A percentile compares a stretch with the other conserved stretches of the same genome.
Evolutionary conservation across 441 rosid genomes (phyloP).

Genomic region (Dalechampia spathulata): DNA sequence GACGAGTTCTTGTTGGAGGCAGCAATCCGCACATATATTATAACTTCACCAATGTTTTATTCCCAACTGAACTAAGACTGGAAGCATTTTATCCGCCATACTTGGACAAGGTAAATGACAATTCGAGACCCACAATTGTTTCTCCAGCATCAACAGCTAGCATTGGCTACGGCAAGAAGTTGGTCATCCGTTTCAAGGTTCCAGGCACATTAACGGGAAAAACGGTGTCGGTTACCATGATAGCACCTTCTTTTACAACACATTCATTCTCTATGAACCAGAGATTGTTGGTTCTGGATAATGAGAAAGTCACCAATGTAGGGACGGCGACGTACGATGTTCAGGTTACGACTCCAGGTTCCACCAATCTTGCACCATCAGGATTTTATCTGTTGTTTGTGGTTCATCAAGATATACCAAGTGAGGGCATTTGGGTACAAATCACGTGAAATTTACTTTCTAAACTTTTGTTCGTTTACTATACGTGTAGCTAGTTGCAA

Average conservation of each 20-base stretch:
- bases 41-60: constrained; percentile 38
- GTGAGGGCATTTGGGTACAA: constrained; percentile 68
- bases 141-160: too few relatives aligned
- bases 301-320: constrained; percentile 23
- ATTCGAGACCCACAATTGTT: constrained; percentile 41
- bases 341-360: constrained; percentile 42
- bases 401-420: constrained; percentile 58
- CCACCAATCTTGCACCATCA: constrained; percentile 58
- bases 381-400: constrained; percentile 85
- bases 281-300: constrained; percentile 47
- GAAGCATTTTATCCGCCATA: constrained; percentile 74
- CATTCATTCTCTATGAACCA: constrained; percentile 75
- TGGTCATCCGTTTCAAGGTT: constrained; percentile 40
- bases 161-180: constrained; percentile 55
- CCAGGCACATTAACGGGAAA: constrained; percentile 60
- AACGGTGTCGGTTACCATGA: constrained; percentile 41
- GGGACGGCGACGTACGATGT: constrained; percentile 34
- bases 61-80: constrained; percentile 71
- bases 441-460: too few relatives aligned
- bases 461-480: too few relatives aligned
- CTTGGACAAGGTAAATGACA: constrained; percentile 33
- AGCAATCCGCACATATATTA: constrained; percentile 72
- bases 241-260: constrained; percentile 60
- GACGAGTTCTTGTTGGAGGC: constrained; percentile 74
- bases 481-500: too few relatives aligned